A percentile compares a stretch with the other conserved stretches of the same genome.
These are phyloP conservation scores for Curvularia spicifera DNA, from an alignment of 2,329 filamentous ascomycete genomes.

Conservation along the genomic window DNA sequence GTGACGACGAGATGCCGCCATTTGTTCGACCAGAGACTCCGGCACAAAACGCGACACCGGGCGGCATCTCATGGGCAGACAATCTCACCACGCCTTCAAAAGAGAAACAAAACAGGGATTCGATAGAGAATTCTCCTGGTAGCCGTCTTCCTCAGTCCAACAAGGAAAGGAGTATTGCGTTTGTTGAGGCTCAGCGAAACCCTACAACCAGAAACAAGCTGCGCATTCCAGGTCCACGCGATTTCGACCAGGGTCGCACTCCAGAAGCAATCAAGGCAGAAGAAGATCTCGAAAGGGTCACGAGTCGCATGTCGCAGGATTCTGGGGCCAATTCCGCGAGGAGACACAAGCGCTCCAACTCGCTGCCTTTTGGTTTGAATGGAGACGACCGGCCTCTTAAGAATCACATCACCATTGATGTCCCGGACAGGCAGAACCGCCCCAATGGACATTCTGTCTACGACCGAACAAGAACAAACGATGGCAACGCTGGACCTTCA, in stretches of 20 bases:
- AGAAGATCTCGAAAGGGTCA: conserved; percentile 34
- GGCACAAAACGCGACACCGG: conserved; percentile 20
- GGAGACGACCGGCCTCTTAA: conserved; percentile 50
- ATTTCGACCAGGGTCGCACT: conserved; percentile 81
- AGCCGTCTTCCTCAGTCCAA: conserved; percentile 59
- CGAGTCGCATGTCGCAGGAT: conserved; percentile 33
- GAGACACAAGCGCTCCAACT: conserved; percentile 31
- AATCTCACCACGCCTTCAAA: conserved; percentile 59
- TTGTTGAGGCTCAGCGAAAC: conserved; percentile 83
- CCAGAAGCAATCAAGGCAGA: conserved; percentile 65
- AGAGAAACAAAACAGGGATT: conserved; percentile 50
- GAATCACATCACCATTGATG: conserved; percentile 71
- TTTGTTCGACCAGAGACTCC: conserved; percentile 27
- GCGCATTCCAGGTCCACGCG: conserved; percentile 88
- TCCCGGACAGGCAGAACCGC: conserved; percentile 57
- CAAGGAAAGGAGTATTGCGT: conserved; percentile 83
- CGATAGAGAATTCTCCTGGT: conserved; percentile 57
- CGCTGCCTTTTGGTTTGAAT: conserved; percentile 41
- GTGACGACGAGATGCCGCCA: conserved; percentile 29
- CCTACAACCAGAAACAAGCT: conserved; percentile 74
- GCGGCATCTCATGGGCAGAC: conserved; percentile 34
- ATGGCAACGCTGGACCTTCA: conserved; percentile 20
- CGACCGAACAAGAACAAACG: conserved; percentile 23
- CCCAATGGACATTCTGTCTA: conserved; percentile 43
- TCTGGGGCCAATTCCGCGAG: conserved; percentile 23